Evolutionary conservation across 306 rosid species (phyloP).

Genomic region (Cucurbita maxima): DNA sequence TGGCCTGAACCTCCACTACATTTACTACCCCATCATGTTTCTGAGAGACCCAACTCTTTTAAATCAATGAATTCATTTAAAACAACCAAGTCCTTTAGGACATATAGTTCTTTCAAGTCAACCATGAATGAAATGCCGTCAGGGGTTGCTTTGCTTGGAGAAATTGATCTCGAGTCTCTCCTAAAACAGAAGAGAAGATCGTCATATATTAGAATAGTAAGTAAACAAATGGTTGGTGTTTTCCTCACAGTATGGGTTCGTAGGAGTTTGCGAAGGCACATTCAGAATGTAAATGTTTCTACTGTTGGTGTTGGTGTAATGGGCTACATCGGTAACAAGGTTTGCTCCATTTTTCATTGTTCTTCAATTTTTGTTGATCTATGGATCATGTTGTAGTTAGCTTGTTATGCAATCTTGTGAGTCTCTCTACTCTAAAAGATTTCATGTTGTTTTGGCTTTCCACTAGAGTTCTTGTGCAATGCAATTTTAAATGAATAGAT

Average conservation of each 20-base stretch:
- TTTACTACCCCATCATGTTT: slow-evolving; percentile 31
- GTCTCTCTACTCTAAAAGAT: not conserved
- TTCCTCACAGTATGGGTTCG: slow-evolving; percentile 87
- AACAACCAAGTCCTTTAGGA: slow-evolving; percentile 40
- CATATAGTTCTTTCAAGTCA: slow-evolving; percentile 40
- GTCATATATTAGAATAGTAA: slow-evolving; percentile 64
- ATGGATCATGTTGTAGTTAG: not conserved
- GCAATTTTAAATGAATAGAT: not conserved
- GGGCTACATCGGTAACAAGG: slow-evolving; percentile 99
- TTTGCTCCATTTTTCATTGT: slow-evolving; percentile 13
- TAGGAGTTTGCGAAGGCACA: slow-evolving; percentile 69
- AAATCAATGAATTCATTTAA: slow-evolving; percentile 34
- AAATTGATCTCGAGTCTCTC: slow-evolving; percentile 65
- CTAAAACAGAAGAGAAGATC: slow-evolving; percentile 67
- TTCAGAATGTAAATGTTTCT: slow-evolving; percentile 76
- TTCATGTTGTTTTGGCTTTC: not conserved
- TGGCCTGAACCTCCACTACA: slow-evolving; percentile 87
- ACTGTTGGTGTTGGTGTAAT: slow-evolving; percentile 94
- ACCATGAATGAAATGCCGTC: slow-evolving; percentile 30
- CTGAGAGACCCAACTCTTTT: slow-evolving; percentile 44
- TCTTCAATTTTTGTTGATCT: not conserved
- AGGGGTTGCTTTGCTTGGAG: slow-evolving; percentile 36
- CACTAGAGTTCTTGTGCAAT: not conserved
- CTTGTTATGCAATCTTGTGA: slow-evolving; percentile 1
- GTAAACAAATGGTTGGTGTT: slow-evolving; percentile 95